Conservation (phyloP, 1,139 yeast species). For the Yamadazyma jaroonii region DNA sequence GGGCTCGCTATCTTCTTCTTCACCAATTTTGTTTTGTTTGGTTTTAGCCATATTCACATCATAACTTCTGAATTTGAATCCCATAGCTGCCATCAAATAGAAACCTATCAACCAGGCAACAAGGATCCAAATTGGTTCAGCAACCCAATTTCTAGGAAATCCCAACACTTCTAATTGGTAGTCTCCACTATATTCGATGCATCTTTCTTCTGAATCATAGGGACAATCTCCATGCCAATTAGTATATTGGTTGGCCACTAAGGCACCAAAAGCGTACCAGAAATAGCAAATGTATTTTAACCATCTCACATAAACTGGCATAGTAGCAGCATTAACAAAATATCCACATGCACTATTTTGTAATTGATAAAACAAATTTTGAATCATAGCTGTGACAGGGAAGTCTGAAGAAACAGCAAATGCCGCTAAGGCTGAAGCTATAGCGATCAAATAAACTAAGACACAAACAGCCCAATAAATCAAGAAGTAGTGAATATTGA, state of each 20-base stretch:
- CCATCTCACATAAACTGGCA: slow-evolving; percentile 91
- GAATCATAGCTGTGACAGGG: slow-evolving; percentile 59
- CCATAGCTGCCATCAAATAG: slow-evolving; percentile 44
- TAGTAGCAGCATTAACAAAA: slow-evolving; percentile 66
- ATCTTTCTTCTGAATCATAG: slow-evolving; percentile 23
- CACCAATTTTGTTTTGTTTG: slow-evolving; percentile 32
- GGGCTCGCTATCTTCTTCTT: slow-evolving; percentile 20
- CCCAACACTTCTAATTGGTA: slow-evolving; percentile 59
- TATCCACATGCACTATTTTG: slow-evolving; percentile 82
- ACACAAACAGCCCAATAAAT: slow-evolving; percentile 59
- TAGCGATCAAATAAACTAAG: slow-evolving; percentile 54
- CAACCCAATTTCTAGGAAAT: slow-evolving; percentile 62
- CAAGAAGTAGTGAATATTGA: slow-evolving; percentile 46
- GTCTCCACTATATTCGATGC: slow-evolving; percentile 50
- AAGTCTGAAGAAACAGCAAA: slow-evolving; percentile 65
- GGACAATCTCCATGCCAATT: slow-evolving; percentile 60
- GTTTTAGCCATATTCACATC: slow-evolving; percentile 54
- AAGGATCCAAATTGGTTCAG: slow-evolving; percentile 60
- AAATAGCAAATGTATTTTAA: slow-evolving; percentile 69
- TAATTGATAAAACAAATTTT: slow-evolving; percentile 64
- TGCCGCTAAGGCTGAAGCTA: slow-evolving; percentile 53
- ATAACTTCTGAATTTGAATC: slow-evolving; percentile 45
- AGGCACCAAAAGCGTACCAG: slow-evolving; percentile 77
- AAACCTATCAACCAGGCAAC: slow-evolving; percentile 61
- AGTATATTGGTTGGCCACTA: slow-evolving; percentile 63